Evolutionary conservation across 331 rosid species (phyloP).

Genomic region (Telfairia occidentalis): DNA sequence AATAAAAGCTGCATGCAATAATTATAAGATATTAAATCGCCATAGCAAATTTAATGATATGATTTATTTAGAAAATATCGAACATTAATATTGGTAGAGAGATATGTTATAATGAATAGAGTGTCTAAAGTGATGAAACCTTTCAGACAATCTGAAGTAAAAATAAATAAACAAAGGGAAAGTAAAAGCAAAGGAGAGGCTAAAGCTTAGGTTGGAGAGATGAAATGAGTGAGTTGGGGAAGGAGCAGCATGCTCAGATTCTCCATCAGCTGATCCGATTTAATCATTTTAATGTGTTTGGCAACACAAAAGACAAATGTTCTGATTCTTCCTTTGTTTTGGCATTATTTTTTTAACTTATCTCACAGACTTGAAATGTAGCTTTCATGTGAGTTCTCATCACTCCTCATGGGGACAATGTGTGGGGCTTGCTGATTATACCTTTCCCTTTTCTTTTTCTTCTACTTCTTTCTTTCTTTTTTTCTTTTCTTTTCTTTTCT

Average conservation of each 20-base stretch:
- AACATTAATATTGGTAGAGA: background rate
- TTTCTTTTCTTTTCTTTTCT: background rate
- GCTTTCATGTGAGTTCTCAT: constrained; percentile 10
- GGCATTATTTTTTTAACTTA: background rate
- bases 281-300: constrained; percentile 8
- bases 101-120: constrained; percentile 17
- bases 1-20: background rate
- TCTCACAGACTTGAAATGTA: background rate
- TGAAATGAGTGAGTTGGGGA: constrained; percentile 17
- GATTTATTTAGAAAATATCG: background rate
- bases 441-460: constrained; percentile 15
- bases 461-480: background rate
- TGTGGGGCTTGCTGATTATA: constrained; percentile 10
- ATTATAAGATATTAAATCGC: background rate
- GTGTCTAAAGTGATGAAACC: constrained; percentile 70
- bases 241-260: constrained; percentile 18
- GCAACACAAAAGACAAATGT: constrained; percentile 14
- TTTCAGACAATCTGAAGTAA: constrained; percentile 55
- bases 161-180: constrained; percentile 26
- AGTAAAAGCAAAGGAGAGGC: constrained; percentile 20
- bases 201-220: constrained; percentile 10
- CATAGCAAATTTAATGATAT: background rate
- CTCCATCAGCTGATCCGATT: constrained; percentile 11
- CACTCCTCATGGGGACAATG: constrained; percentile 5
- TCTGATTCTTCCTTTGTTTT: constrained; percentile 1